Conservation (phyloP, 371 early-diverging fungal species). For the Rhizopus sp. region DNA sequence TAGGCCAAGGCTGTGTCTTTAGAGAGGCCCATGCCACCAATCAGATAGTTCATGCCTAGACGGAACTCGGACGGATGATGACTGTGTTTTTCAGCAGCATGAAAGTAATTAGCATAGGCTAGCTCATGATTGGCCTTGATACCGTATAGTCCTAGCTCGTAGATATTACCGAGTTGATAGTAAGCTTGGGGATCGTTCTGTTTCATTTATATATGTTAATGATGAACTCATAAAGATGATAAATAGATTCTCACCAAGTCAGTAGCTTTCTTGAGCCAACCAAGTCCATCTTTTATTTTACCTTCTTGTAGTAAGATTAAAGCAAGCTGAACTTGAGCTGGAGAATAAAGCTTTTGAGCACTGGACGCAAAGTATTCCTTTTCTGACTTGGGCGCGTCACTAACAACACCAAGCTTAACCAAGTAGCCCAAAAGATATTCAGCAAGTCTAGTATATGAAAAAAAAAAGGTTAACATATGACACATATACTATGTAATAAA, state of each 20-base stretch:
- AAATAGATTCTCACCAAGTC: constrained; percentile 31
- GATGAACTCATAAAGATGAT: not conserved
- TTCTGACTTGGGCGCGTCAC: constrained; percentile 25
- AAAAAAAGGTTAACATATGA: not conserved
- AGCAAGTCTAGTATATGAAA: constrained; percentile 14
- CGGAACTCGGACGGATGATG: constrained; percentile 17
- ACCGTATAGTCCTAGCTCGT: constrained; percentile 36
- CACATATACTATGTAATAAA: not conserved
- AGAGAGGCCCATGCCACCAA: constrained; percentile 31
- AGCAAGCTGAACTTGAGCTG: constrained; percentile 44
- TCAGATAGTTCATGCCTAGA: constrained; percentile 41
- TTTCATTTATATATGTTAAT: not conserved
- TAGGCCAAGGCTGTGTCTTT: constrained; percentile 34
- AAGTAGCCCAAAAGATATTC: constrained; percentile 19
- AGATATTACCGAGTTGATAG: constrained; percentile 41
- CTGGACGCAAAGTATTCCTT: constrained; percentile 35
- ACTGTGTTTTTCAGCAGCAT: constrained; percentile 28
- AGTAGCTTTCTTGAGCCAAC: constrained; percentile 42
- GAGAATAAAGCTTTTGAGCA: constrained; percentile 44
- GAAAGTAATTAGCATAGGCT: constrained; percentile 35
- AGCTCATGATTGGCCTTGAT: constrained; percentile 25
- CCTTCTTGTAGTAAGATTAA: constrained; percentile 28
- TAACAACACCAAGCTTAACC: constrained; percentile 28
- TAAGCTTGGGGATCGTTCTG: constrained; percentile 41
- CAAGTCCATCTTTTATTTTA: constrained; percentile 30